Percentiles rank a stretch among this genome's conserved stretches.
Evolutionary conservation across 495 filamentous ascomycete species (phyloP).

Genomic region (Collariella sp.): DNA sequence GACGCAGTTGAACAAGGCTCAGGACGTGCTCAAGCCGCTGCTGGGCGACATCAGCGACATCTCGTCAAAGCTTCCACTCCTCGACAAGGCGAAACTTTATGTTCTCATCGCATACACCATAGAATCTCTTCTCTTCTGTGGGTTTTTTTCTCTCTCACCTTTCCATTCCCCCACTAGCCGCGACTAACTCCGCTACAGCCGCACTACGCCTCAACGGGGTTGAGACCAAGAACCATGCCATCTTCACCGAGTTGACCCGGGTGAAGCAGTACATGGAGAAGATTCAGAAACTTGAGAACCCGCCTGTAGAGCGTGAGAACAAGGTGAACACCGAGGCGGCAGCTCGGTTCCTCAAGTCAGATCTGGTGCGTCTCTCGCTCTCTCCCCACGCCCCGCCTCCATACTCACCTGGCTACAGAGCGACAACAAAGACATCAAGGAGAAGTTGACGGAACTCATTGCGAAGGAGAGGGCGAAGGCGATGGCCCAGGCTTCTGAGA

Average conservation of each 20-base stretch:
- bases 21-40: constrained; percentile 62
- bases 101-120: constrained; percentile 76
- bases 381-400: not conserved
- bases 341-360: constrained; percentile 68
- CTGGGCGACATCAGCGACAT: constrained; percentile 52
- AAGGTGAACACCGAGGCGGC: constrained; percentile 74
- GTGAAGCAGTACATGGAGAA: constrained; percentile 91
- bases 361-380: constrained; percentile 46
- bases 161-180: not conserved
- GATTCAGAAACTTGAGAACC: constrained; percentile 56
- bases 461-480: constrained; percentile 40
- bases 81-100: constrained; percentile 91
- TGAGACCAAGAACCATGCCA: constrained; percentile 71
- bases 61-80: constrained; percentile 70
- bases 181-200: constrained; percentile 43
- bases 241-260: constrained; percentile 74
- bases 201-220: constrained; percentile 71
- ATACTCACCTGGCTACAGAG: constrained; percentile 18
- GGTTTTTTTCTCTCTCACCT: too few species aligned
- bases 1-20: constrained; percentile 65
- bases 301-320: constrained; percentile 47
- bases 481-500: constrained; percentile 28
- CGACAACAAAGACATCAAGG: constrained; percentile 33
- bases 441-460: constrained; percentile 37
- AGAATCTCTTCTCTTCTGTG: constrained; percentile 88